phyloP scores from a whole-genome alignment of 306 rosid species.

The Carpinus fangiana region DNA sequence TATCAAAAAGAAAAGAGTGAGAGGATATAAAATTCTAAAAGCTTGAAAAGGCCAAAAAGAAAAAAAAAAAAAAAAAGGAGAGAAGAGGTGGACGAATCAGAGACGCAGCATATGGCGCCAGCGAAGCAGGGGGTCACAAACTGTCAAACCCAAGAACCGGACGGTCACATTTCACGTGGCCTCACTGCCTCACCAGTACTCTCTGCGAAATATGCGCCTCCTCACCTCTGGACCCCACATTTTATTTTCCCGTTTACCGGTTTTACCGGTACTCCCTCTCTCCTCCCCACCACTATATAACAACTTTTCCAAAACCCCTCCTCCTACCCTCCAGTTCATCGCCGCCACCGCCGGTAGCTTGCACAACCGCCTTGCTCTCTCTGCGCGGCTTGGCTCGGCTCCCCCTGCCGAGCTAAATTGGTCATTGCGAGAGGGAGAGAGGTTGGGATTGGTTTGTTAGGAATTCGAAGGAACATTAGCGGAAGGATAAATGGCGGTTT shows the following conservation, averaged over 20 bases:
- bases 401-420: conserved; percentile 10
- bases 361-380: conserved; percentile 13
- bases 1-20: no score
- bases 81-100: neutral
- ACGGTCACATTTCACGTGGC: conserved; percentile 42
- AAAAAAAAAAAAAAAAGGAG: neutral
- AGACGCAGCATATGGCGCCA: neutral
- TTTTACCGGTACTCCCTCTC: conserved; percentile 38
- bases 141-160: neutral
- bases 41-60: no score
- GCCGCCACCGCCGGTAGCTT: neutral
- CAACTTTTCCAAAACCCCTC: conserved; percentile 16
- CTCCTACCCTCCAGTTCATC: neutral
- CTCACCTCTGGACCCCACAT: conserved; percentile 39
- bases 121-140: neutral
- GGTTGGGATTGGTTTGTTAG: neutral
- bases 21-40: no score
- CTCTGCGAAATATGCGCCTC: conserved; percentile 17
- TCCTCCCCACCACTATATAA: conserved; percentile 5
- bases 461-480: neutral
- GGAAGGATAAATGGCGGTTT: conserved; percentile 31
- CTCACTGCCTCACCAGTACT: neutral
- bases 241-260: conserved; percentile 31
- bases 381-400: conserved; percentile 35
- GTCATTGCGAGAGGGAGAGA: conserved; percentile 32